Evolutionary conservation across 108 stramenopile species (phyloP).

Genomic region (Cyclotella distinguenda): DNA sequence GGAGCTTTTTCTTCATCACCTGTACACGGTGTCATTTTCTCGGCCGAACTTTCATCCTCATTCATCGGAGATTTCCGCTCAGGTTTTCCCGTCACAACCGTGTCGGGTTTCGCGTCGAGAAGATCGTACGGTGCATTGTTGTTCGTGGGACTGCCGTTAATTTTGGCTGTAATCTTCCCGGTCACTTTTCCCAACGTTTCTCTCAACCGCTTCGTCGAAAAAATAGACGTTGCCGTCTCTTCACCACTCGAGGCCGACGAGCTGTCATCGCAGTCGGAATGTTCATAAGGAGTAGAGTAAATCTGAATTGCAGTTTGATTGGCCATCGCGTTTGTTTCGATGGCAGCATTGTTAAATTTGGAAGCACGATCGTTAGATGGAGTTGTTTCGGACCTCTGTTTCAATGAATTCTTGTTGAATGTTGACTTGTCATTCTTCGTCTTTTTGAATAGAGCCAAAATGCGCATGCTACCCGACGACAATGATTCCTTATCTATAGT

Average conservation of each 20-base stretch:
- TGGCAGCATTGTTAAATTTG: too few relatives aligned
- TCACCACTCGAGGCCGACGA: slow-evolving; percentile 25
- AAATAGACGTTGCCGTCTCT: slow-evolving; percentile 20
- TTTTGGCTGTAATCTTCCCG: slow-evolving; percentile 22
- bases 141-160: slow-evolving; percentile 16
- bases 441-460: slow-evolving; percentile 2
- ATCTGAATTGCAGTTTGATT: neutral
- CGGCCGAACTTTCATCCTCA: neutral
- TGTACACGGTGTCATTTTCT: neutral
- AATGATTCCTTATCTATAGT: too few relatives aligned
- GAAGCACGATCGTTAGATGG: too few relatives aligned
- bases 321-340: too few relatives aligned
- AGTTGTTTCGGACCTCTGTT: too few relatives aligned
- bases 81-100: neutral
- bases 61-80: neutral
- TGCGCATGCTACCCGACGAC: neutral
- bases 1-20: neutral
- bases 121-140: slow-evolving; percentile 18
- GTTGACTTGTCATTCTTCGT: neutral
- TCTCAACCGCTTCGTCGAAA: slow-evolving; percentile 22
- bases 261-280: slow-evolving; percentile 21
- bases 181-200: slow-evolving; percentile 23
- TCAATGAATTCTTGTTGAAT: too few relatives aligned
- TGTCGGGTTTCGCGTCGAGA: slow-evolving; percentile 5
- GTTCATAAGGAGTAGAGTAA: neutral